These are phyloP conservation scores for Mycothermus thermophilus DNA, from an alignment of 495 filamentous ascomycete genomes.

Conservation along the genomic window DNA sequence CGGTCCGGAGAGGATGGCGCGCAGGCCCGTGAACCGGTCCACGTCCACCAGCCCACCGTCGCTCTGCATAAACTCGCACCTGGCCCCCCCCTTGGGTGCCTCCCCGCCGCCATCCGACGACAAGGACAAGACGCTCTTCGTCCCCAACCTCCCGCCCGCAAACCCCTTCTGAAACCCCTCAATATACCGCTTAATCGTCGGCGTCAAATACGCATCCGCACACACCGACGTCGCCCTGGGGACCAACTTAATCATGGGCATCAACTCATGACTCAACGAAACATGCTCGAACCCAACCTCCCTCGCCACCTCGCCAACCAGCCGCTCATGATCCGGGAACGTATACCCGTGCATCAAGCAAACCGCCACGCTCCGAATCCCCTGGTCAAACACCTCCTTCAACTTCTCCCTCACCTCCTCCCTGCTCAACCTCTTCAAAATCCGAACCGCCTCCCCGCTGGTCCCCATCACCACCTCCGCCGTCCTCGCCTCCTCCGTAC, in stretches of 20 bases:
- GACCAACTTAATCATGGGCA: conserved; percentile 91
- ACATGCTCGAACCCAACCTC: conserved; percentile 68
- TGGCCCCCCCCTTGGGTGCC: too few species aligned
- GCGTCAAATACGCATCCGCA: conserved; percentile 92
- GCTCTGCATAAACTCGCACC: conserved; percentile 80
- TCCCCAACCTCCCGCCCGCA: conserved; percentile 47
- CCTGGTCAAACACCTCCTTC: conserved; percentile 44
- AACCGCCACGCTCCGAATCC: conserved; percentile 58
- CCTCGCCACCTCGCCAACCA: conserved; percentile 51
- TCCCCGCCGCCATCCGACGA: too few species aligned
- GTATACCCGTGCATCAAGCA: conserved; percentile 75
- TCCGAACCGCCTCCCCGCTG: conserved; percentile 55
- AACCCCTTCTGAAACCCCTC: conserved; percentile 72
- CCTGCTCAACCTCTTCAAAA: conserved; percentile 46
- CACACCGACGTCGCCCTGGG: conserved; percentile 84
- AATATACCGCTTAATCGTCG: conserved; percentile 92
- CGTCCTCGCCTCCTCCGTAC: conserved; percentile 29
- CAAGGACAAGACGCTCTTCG: conserved; percentile 47
- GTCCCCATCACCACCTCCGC: conserved; percentile 49
- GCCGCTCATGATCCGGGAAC: conserved; percentile 58
- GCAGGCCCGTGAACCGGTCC: conserved; percentile 57
- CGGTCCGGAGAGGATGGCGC: conserved; percentile 66
- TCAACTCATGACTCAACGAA: conserved; percentile 58
- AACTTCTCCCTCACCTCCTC: conserved; percentile 39
- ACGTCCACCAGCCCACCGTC: conserved; percentile 72